A percentile compares a stretch with the other conserved stretches of the same genome.
Conservation (phyloP, 768 basidiomycete genomes). For the Serpula lacrymans region DNA sequence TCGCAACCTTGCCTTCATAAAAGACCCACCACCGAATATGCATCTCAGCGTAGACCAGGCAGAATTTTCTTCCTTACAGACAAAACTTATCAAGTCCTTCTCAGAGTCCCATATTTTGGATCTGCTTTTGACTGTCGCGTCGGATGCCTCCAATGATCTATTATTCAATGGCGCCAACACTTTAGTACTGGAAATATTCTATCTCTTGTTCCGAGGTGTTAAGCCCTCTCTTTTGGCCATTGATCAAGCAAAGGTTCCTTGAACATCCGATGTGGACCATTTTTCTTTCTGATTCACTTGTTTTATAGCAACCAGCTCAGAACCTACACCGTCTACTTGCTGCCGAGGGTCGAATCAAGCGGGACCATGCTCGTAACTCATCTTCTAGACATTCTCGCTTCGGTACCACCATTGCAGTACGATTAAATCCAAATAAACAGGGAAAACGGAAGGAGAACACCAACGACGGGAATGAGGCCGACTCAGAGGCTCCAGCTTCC, state of each 20-base stretch:
- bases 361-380: constrained; percentile 49
- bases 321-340: constrained; percentile 75
- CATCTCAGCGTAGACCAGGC: constrained; percentile 74
- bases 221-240: constrained; percentile 55
- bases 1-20: constrained; percentile 93
- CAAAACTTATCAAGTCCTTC: constrained; percentile 66
- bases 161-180: constrained; percentile 86
- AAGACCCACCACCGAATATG: constrained; percentile 73
- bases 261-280: constrained; percentile 3
- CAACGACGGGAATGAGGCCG: constrained; percentile 21
- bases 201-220: constrained; percentile 82
- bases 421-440: constrained; percentile 57
- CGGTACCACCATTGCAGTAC: constrained; percentile 90
- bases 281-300: constrained; percentile 10
- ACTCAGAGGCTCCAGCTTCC: constrained; percentile 15
- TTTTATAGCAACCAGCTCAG: constrained; percentile 58
- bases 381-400: constrained; percentile 91
- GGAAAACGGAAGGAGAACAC: constrained; percentile 10
- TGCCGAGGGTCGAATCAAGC: constrained; percentile 65
- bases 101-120: constrained; percentile 71
- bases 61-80: constrained; percentile 76
- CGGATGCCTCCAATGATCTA: constrained; percentile 71
- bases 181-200: constrained; percentile 88
- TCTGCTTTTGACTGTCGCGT: constrained; percentile 81
- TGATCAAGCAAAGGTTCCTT: constrained; percentile 65